Base-by-base conservation (phyloP, 805 yeast genomes). In the Cyberlindnera meyerae region DNA sequence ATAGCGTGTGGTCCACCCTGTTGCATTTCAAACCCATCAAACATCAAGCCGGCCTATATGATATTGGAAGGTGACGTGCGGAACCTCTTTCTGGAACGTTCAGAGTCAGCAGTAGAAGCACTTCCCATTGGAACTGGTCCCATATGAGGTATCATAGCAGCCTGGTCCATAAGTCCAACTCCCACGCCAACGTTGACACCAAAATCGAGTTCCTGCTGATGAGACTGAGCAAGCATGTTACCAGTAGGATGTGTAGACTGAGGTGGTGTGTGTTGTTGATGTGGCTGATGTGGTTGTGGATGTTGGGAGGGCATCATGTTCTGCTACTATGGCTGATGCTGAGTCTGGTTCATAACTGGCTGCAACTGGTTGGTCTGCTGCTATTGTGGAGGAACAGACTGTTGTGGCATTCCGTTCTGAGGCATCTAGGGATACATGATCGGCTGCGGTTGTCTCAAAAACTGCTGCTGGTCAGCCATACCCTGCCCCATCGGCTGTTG, bases 1-100 rank as follows among this genome's bases (percentile, higher is more conserved):
- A 21, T 33, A 8, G n/a, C 31, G 4, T 18, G 18, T 17, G 28
- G 13, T 11, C 24, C 25, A 3, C 13, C 12, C 16, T 34, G 36
- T 17, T 36, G 44, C 24, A 40, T 24, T 2, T 40, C 44, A 33
- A 36, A 36, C 18, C 37, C 30, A 15, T 40, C 44, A 28, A 40
- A 36, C 21, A 32, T 27, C 25, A 40, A 14, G 5, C 40, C 44
- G 8, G 36, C 26, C 17, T 40, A 40, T 13, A 40, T 33, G 7
- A 40, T 12, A 27, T 33, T 34, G 7, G 32, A n/a, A 3, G 44
- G 38, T 2, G 44, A 24, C 3, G 37, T 36, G 15, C 39, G 33
- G 33, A 36, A 18, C 6, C 44, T 15, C 21, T 40, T 40, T 12
- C 44, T 27, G 2, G 40, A 27, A 3, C 43, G 29, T 4, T 34